Conservation (phyloP, 2,329 filamentous ascomycete species). For the Talaromyces rugulosus region DNA sequence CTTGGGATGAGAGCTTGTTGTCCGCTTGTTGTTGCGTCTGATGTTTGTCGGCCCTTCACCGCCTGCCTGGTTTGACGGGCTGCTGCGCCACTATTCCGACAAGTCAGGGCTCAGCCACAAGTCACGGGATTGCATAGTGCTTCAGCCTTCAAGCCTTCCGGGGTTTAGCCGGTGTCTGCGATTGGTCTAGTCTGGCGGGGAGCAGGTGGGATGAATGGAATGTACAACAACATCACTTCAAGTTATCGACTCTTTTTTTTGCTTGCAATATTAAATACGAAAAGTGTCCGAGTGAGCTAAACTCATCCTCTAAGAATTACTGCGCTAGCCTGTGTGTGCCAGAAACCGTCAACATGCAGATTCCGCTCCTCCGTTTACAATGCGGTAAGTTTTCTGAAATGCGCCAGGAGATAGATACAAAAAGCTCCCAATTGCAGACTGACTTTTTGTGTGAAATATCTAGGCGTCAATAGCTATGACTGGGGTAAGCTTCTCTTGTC, state of each 20-base stretch:
- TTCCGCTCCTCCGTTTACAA: constrained; percentile 75
- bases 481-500: constrained; percentile 61
- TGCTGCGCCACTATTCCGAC: not conserved
- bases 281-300: not conserved
- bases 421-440: not conserved
- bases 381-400: constrained; percentile 48
- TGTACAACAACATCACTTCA: not conserved
- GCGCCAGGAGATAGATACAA: not conserved
- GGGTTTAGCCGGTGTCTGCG: not conserved
- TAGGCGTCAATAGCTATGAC: constrained; percentile 96
- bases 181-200: not conserved
- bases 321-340: not conserved
- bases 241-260: not conserved
- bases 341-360: constrained; percentile 53
- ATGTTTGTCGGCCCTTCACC: not conserved
- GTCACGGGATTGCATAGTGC: constrained; percentile 3
- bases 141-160: not conserved
- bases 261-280: not conserved
- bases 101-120: not conserved
- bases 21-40: not conserved
- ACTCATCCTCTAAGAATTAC: not conserved
- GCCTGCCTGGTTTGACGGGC: not conserved
- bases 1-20: not conserved
- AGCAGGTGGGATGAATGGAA: not conserved
- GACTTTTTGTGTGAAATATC: not conserved